These are phyloP conservation scores for Capsicum rhomboideum DNA, from an alignment of 257 asterid species.

Conservation along the genomic window DNA sequence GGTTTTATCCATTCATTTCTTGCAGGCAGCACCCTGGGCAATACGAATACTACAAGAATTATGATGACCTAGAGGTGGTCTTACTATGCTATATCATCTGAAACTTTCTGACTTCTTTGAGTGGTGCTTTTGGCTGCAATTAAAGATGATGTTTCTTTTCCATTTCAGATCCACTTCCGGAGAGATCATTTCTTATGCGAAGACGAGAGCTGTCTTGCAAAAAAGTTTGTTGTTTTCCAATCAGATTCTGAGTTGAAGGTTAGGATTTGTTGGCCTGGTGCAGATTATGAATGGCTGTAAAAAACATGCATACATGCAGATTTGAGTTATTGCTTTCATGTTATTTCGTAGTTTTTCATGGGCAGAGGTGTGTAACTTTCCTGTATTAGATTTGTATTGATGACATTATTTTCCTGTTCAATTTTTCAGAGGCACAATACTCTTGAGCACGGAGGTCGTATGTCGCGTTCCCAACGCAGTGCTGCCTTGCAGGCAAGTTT, in stretches of 20 bases:
- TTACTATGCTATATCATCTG: neutral
- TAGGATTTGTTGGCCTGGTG: neutral
- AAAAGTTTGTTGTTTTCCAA: slow-evolving; percentile 73
- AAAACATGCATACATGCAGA: neutral
- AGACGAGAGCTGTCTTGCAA: slow-evolving; percentile 79
- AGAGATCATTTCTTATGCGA: slow-evolving; percentile 82
- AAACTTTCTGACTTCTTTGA: neutral
- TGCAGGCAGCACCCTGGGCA: slow-evolving; percentile 97
- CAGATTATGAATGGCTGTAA: neutral
- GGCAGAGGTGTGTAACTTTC: neutral
- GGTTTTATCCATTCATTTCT: neutral
- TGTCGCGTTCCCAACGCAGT: slow-evolving; percentile 90
- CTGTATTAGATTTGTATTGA: neutral
- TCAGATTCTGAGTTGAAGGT: slow-evolving; percentile 93
- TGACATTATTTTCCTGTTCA: slow-evolving; percentile 5
- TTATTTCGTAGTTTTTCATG: neutral
- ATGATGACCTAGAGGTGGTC: slow-evolving; percentile 83
- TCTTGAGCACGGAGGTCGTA: slow-evolving; percentile 85
- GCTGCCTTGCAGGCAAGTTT: slow-evolving; percentile 92
- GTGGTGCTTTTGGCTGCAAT: neutral
- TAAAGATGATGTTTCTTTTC: slow-evolving; percentile 7
- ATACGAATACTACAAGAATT: slow-evolving; percentile 80
- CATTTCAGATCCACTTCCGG: slow-evolving; percentile 73
- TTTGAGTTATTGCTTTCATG: neutral
- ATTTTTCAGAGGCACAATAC: slow-evolving; percentile 81